Conservation (phyloP, 176 grass and related monocot species). For the Alopecurus myosuroides region DNA sequence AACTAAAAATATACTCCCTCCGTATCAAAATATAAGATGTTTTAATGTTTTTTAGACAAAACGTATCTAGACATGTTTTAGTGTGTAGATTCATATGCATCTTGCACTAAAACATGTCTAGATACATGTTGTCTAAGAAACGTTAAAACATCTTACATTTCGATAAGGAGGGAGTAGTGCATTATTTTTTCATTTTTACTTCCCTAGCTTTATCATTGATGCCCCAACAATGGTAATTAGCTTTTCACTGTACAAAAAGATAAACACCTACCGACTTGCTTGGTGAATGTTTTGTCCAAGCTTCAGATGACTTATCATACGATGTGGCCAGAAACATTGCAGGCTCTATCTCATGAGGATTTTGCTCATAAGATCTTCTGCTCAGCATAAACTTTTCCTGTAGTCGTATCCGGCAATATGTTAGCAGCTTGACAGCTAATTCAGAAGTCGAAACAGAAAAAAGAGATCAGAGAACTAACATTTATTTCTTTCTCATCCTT, state of each 20-base stretch:
- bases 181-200: neutral
- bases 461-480: constrained; percentile 38
- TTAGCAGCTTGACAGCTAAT: neutral
- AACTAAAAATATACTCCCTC: constrained; percentile 3
- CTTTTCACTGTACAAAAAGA: neutral
- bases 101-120: too few species aligned
- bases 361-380: constrained; percentile 78
- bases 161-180: too few species aligned
- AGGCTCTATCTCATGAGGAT: constrained; percentile 57
- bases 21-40: too few species aligned
- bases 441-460: constrained; percentile 18
- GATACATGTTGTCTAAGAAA: too few species aligned
- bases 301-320: constrained; percentile 93
- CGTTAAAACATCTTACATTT: too few species aligned
- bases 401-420: constrained; percentile 14
- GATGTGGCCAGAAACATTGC: constrained; percentile 87
- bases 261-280: constrained; percentile 62
- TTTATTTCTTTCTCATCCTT: constrained; percentile 87
- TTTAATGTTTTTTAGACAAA: too few species aligned
- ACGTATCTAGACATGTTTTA: too few species aligned
- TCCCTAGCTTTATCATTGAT: constrained; percentile 1
- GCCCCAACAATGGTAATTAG: neutral
- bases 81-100: too few species aligned
- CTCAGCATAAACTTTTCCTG: constrained; percentile 80
- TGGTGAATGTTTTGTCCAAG: constrained; percentile 85